phyloP scores from a whole-genome alignment of 371 early-diverging fungal genomes.

The Apophysomyces ossiformis region DNA sequence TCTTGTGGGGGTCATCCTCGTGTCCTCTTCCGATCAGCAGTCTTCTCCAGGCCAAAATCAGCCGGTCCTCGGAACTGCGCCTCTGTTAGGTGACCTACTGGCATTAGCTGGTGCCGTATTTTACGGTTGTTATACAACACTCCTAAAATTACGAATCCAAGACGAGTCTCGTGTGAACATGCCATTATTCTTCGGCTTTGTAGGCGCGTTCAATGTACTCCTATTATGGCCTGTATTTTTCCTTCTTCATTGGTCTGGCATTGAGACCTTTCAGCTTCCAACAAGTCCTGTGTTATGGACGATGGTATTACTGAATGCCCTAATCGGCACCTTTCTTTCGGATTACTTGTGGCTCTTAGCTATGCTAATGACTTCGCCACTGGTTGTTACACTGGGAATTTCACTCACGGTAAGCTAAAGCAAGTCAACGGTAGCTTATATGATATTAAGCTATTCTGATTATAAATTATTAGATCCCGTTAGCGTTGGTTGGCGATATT shows the following conservation, averaged over 20 bases:
- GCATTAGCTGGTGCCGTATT: slow-evolving; percentile 77
- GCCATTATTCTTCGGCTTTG: slow-evolving; percentile 83
- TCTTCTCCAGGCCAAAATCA: background rate
- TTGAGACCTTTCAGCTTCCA: slow-evolving; percentile 77
- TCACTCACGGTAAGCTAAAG: slow-evolving; percentile 62
- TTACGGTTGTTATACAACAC: slow-evolving; percentile 80
- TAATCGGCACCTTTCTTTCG: slow-evolving; percentile 82
- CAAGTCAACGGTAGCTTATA: background rate
- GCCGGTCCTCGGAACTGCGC: slow-evolving; percentile 13
- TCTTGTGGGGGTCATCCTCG: slow-evolving; percentile 61
- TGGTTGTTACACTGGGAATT: slow-evolving; percentile 79
- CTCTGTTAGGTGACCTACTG: slow-evolving; percentile 71
- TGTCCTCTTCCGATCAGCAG: slow-evolving; percentile 53
- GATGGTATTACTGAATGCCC: slow-evolving; percentile 73
- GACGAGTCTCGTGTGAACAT: slow-evolving; percentile 76
- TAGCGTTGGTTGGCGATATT: slow-evolving; percentile 77
- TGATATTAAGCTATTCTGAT: background rate
- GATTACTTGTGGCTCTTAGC: slow-evolving; percentile 83
- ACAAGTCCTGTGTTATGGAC: slow-evolving; percentile 54
- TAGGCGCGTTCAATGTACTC: slow-evolving; percentile 76
- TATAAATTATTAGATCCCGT: slow-evolving; percentile 46
- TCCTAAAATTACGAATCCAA: slow-evolving; percentile 71
- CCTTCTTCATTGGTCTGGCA: slow-evolving; percentile 64
- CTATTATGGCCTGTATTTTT: slow-evolving; percentile 74
- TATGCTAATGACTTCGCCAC: slow-evolving; percentile 82